Evolutionary conservation across 441 rosid species (phyloP), one percentile per base, ranked within the genome.

Genomic region (Erysimum pusillum): DNA sequence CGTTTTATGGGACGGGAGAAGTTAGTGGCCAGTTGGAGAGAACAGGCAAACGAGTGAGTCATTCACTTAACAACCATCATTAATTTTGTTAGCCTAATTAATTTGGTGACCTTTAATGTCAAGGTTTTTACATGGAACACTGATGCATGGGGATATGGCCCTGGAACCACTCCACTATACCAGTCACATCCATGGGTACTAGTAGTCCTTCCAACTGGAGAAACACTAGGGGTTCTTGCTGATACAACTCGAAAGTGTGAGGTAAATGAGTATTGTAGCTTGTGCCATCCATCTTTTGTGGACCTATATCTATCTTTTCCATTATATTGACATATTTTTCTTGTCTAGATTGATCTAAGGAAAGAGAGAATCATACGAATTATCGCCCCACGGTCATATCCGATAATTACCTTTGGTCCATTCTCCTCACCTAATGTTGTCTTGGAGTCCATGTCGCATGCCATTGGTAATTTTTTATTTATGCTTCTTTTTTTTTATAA

Each of bases 111-210:
- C 9, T 4, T 22, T 46, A 31, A 45, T 77, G 7, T 51, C 75
- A 75, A 96, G 99, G 90, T 96, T 64, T 91, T 93, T 81, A 86
- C 98, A 49, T 93, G 99, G 99, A 96, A 96, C 82, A 90, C 92
- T 2, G 94, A 83, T 77, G 87, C 99, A 9, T 93, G 88, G 86
- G 98, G 99, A 54, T 93, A 84, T 84, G 99, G 97, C 69, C 64
- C 95, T 38, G 87, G 85, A 81, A 91, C 98, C 48, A 96, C 97
- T 49, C 90, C 99, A 46, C 71, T 96, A 83, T 96, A 96, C 79
- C 98, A 96, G 83, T 93, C 99, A n/a, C 99, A 96, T 84, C 98
- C 99, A 56, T 96, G 99, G 98, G 93, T 96, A 38, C 81, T 96
- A 48, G 94, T 85, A 70, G 84, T 96, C 81, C 93, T 93, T 85